Percentiles rank a stretch among this genome's conserved stretches.
These are phyloP conservation scores for Mycena pura DNA, from an alignment of 768 basidiomycete species.

Conservation along the genomic window DNA sequence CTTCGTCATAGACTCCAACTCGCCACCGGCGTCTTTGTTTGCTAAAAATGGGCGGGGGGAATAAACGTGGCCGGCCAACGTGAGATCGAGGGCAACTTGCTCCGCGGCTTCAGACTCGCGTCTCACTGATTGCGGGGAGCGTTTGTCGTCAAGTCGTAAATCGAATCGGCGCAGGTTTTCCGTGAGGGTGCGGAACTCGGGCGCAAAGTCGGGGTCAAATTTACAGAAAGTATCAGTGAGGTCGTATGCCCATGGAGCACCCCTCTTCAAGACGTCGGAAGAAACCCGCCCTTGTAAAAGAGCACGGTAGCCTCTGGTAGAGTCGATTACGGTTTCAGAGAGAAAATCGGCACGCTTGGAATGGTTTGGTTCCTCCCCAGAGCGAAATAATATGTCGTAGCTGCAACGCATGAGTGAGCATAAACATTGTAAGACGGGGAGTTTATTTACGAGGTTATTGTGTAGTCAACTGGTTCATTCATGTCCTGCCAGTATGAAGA, in stretches of 20 bases:
- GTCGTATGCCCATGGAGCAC: slow-evolving; percentile 61
- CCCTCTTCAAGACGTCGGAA: slow-evolving; percentile 41
- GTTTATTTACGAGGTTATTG: slow-evolving; percentile 64
- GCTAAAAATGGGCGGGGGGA: slow-evolving; percentile 50
- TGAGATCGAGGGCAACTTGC: slow-evolving; percentile 68
- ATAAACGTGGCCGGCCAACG: slow-evolving; percentile 63
- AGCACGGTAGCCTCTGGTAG: slow-evolving; percentile 58
- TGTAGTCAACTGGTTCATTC: slow-evolving; percentile 54
- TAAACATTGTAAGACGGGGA: slow-evolving; percentile 1
- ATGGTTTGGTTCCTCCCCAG: slow-evolving; percentile 53
- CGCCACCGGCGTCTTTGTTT: slow-evolving; percentile 33
- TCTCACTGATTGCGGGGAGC: slow-evolving; percentile 47
- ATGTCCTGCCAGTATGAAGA: slow-evolving; percentile 62
- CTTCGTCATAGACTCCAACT: slow-evolving; percentile 63
- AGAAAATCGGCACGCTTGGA: slow-evolving; percentile 64
- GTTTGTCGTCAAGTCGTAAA: slow-evolving; percentile 44
- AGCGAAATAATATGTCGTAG: slow-evolving; percentile 65
- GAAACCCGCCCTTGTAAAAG: slow-evolving; percentile 56
- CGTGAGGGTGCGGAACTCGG: slow-evolving; percentile 40
- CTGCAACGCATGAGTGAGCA: slow-evolving; percentile 43
- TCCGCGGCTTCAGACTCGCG: slow-evolving; percentile 63
- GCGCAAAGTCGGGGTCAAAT: slow-evolving; percentile 46
- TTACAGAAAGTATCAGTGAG: slow-evolving; percentile 52
- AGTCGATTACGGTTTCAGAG: slow-evolving; percentile 57
- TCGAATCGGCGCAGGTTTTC: slow-evolving; percentile 53